phyloP scores from a whole-genome alignment of 2,329 filamentous ascomycete species.

The Penicillium sp. region DNA sequence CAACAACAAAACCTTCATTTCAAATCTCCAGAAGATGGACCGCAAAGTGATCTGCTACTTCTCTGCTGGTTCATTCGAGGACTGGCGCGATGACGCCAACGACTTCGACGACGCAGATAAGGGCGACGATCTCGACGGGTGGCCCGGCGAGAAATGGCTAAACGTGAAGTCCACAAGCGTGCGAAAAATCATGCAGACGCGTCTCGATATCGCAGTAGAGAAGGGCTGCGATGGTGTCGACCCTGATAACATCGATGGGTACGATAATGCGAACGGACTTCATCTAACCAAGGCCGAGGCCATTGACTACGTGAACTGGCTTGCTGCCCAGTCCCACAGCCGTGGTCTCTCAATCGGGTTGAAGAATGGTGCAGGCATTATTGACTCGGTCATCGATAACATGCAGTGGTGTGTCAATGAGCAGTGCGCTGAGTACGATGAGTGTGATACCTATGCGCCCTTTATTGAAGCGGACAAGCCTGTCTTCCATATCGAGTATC shows the following conservation, averaged over 20 bases:
- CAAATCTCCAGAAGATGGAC: conserved; percentile 48
- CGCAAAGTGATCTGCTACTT: conserved; percentile 73
- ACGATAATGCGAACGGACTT: conserved; percentile 63
- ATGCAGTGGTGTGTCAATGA: conserved; percentile 69
- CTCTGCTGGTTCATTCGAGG: conserved; percentile 66
- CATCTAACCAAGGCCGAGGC: conserved; percentile 56
- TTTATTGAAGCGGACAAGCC: conserved; percentile 63
- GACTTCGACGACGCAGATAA: conserved; percentile 56
- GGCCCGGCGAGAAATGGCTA: conserved; percentile 67
- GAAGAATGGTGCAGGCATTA: conserved; percentile 65
- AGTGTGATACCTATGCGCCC: conserved; percentile 57
- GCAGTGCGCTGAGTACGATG: conserved; percentile 60
- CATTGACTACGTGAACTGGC: conserved; percentile 59
- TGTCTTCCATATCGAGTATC: conserved; percentile 73
- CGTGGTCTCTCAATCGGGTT: conserved; percentile 62
- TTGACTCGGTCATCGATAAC: conserved; percentile 48
- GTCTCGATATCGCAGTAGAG: conserved; percentile 57
- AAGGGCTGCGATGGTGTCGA: conserved; percentile 69
- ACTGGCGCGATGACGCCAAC: conserved; percentile 57
- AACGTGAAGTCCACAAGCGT: conserved; percentile 58
- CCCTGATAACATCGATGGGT: conserved; percentile 69
- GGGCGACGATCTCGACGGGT: conserved; percentile 59
- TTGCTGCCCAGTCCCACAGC: conserved; percentile 53
- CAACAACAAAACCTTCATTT: conserved; percentile 48
- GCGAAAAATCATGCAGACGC: conserved; percentile 60